phyloP scores from a whole-genome alignment of 768 basidiomycete genomes.

The Suillus spraguei region DNA sequence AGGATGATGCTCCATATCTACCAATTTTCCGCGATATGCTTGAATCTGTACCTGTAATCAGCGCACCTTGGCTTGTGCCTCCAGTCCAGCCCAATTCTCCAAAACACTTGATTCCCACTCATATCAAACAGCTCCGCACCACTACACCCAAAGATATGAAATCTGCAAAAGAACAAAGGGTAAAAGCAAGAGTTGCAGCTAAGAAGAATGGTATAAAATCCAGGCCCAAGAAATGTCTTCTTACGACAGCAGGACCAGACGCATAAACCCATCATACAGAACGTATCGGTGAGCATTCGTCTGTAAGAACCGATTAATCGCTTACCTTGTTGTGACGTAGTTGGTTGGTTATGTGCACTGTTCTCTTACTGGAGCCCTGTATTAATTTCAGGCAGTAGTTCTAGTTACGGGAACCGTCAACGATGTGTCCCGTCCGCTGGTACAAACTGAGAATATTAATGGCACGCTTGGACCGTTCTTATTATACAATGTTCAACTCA shows the following conservation, averaged over 20 bases:
- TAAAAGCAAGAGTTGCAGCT: slow-evolving; percentile 50
- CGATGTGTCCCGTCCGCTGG: neutral
- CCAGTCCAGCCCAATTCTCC: slow-evolving; percentile 17
- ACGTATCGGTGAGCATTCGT: neutral
- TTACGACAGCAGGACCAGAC: slow-evolving; percentile 10
- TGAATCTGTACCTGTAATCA: slow-evolving; percentile 52
- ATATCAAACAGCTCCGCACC: slow-evolving; percentile 73
- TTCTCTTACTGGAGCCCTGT: neutral
- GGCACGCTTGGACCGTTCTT: slow-evolving; percentile 6
- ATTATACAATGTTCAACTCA: neutral
- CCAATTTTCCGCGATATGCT: slow-evolving; percentile 41
- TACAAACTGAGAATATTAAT: slow-evolving; percentile 9
- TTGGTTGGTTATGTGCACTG: neutral
- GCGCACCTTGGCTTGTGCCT: slow-evolving; percentile 66
- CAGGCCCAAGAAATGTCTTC: neutral
- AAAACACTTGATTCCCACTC: slow-evolving; percentile 59
- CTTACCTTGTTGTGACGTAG: neutral
- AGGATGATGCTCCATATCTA: slow-evolving; percentile 40
- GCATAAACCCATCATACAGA: neutral
- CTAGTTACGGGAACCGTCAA: neutral
- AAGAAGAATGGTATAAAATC: slow-evolving; percentile 33
- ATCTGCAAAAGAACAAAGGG: slow-evolving; percentile 60
- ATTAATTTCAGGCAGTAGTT: neutral
- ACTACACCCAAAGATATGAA: slow-evolving; percentile 81
- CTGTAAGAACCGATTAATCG: neutral